phyloP scores from a whole-genome alignment of 805 yeast species.

The Ogataea chonburiensis region DNA sequence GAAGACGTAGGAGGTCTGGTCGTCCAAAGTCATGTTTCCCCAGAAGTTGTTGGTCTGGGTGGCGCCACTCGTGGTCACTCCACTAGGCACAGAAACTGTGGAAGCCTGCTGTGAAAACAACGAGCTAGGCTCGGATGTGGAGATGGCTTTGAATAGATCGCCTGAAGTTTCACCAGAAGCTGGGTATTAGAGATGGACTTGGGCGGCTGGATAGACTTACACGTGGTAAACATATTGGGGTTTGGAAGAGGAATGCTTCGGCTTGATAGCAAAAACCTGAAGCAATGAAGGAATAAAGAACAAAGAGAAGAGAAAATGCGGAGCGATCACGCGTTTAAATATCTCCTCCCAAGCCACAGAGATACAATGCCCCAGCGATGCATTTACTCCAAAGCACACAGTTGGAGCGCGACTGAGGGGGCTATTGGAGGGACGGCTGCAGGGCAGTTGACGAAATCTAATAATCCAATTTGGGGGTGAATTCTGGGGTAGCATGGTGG shows the following conservation, averaged over 20 bases:
- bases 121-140: slow-evolving; percentile 43
- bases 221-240: slow-evolving; percentile 5
- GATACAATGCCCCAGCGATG: too few species aligned
- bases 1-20: slow-evolving; percentile 66
- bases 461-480: slow-evolving; percentile 19
- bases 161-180: slow-evolving; percentile 31
- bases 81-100: slow-evolving; percentile 27
- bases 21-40: slow-evolving; percentile 63
- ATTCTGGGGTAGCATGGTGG: slow-evolving; percentile 7
- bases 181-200: slow-evolving; percentile 1
- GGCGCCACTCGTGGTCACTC: slow-evolving; percentile 27
- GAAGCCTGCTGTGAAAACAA: slow-evolving; percentile 36
- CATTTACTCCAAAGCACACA: too few species aligned
- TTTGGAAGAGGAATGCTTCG: not conserved
- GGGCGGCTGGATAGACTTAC: slow-evolving; percentile 1
- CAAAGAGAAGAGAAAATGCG: slow-evolving; percentile 2
- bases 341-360: not conserved
- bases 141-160: slow-evolving; percentile 43
- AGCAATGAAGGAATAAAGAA: slow-evolving; percentile 7
- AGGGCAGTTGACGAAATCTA: slow-evolving; percentile 5
- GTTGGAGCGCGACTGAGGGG: too few species aligned
- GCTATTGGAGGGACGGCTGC: not conserved
- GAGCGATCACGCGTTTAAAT: slow-evolving; percentile 7
- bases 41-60: slow-evolving; percentile 75
- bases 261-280: slow-evolving; percentile 8